Percentiles rank a stretch among this genome's conserved stretches.
phyloP scores from a whole-genome alignment of 2,329 filamentous ascomycete genomes.

The Venturia effusa region DNA sequence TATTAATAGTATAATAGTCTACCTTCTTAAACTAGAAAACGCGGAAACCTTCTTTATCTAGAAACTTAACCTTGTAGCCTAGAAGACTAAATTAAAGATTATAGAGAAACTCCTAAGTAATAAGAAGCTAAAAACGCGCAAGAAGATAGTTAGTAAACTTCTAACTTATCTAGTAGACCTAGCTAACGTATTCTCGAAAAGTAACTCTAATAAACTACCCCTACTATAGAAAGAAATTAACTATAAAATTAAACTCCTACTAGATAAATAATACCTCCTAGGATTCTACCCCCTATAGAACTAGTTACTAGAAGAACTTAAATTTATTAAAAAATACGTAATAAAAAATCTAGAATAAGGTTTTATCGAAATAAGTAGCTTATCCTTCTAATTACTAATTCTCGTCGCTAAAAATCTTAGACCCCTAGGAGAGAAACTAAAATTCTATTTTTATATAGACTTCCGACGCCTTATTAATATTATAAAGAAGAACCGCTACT shows the following conservation, averaged over 20 bases:
- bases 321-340: background rate
- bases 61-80: background rate
- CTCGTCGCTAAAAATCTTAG: slow-evolving; percentile 24
- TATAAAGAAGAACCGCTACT: slow-evolving; percentile 25
- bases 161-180: background rate
- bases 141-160: background rate
- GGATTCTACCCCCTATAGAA: background rate
- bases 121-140: background rate
- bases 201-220: background rate
- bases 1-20: too few relatives aligned
- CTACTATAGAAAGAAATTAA: background rate
- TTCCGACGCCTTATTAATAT: slow-evolving; percentile 25
- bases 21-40: background rate
- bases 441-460: slow-evolving; percentile 23
- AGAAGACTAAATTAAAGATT: too few relatives aligned
- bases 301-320: background rate
- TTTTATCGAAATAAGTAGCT: background rate
- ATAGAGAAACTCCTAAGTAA: too few relatives aligned
- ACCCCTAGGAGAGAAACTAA: slow-evolving; percentile 7
- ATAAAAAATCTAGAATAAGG: background rate
- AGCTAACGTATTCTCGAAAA: background rate
- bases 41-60: background rate
- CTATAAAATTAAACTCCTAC: background rate
- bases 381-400: slow-evolving; percentile 14
- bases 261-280: background rate